These are phyloP conservation scores for Tephrocybe sp. DNA, from an alignment of 768 basidiomycete species.

Conservation along the genomic window DNA sequence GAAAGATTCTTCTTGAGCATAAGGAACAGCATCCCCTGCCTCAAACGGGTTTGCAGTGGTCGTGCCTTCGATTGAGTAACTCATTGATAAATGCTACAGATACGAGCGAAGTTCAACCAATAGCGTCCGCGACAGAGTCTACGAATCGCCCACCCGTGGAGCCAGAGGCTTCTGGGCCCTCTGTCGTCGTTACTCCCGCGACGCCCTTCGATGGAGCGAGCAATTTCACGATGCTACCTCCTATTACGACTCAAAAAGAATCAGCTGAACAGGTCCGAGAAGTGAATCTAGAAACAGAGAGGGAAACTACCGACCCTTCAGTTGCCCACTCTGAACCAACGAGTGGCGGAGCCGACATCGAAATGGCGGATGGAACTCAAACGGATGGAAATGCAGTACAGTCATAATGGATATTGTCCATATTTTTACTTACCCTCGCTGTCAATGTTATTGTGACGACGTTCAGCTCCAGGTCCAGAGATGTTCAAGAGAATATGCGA, in stretches of 20 bases:
- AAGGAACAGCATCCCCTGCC: slow-evolving; percentile 23
- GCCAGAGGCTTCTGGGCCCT: slow-evolving; percentile 8
- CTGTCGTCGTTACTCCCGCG: slow-evolving; percentile 11
- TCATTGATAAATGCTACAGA: slow-evolving; percentile 16
- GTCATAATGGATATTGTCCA: slow-evolving; percentile 4
- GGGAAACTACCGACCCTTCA: slow-evolving; percentile 6
- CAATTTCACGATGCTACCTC: slow-evolving; percentile 12
- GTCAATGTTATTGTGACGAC: too few species aligned
- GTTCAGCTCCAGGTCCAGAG: neutral
- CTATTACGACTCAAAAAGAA: slow-evolving; percentile 12
- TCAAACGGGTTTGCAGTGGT: slow-evolving; percentile 15
- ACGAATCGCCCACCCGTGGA: slow-evolving; percentile 13
- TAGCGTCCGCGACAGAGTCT: slow-evolving; percentile 9
- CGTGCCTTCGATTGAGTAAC: slow-evolving; percentile 6
- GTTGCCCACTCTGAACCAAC: slow-evolving; percentile 5
- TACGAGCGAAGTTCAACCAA: slow-evolving; percentile 12
- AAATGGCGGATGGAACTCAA: slow-evolving; percentile 17
- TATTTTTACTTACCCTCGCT: too few species aligned
- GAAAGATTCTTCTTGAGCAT: slow-evolving; percentile 44
- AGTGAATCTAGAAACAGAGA: slow-evolving; percentile 13
- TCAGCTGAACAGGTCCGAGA: slow-evolving; percentile 6
- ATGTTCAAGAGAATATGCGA: slow-evolving; percentile 13
- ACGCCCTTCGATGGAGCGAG: neutral
- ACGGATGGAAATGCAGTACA: neutral
- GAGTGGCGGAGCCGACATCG: slow-evolving; percentile 15